Base-by-base conservation (phyloP, 108 stramenopile genomes). In the Fragilaria radians region DNA sequence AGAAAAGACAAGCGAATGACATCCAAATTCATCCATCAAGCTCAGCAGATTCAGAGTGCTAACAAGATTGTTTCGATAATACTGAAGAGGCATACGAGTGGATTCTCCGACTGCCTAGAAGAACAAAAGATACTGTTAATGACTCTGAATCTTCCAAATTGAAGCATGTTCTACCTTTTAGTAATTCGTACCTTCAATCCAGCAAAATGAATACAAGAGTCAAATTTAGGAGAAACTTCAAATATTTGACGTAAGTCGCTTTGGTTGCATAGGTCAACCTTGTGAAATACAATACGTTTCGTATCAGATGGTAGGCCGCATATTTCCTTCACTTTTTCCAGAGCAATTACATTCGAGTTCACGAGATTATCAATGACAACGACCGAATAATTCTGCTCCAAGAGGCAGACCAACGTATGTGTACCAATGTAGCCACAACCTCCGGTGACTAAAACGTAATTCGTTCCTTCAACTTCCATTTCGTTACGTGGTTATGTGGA, bases 351-450 rank as follows among this genome's bases (percentile, higher is more conserved):
- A 31, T 67, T 81, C 5, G 89, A 85, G 55, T 96, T 96, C 59
- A 66, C 32, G 17, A 94, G 72, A 55, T 89, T 89, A 69, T 95
- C 94, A 0, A 92, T 81, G 1, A 96, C 91, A 0, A 90, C 89
- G 32, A 93, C 86, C 45, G 82, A 74, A 76, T 96, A 96, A 51
- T 73, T 78, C 52, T 74, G 62, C 36, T 66, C 76, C 48, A 99
- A 77, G 46, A 99, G 88, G 76, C 80, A 81, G 7, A 96, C 67
- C 32, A 97, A 68, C 18, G 99, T 98, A 84, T 99, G 99, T 7
- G 78, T 78, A 7, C 97, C 99, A 57, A 99, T 99, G 87, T 95
- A 99, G 36, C 99, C 99, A 36, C 91, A 89, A 0, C 98, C 98
- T 7, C 98, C 98, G 14, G 97, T 89, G 0, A 97, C 95, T 9